Conservation (phyloP, 352 stramenopile species). For the Phytophthora sansomeana region DNA sequence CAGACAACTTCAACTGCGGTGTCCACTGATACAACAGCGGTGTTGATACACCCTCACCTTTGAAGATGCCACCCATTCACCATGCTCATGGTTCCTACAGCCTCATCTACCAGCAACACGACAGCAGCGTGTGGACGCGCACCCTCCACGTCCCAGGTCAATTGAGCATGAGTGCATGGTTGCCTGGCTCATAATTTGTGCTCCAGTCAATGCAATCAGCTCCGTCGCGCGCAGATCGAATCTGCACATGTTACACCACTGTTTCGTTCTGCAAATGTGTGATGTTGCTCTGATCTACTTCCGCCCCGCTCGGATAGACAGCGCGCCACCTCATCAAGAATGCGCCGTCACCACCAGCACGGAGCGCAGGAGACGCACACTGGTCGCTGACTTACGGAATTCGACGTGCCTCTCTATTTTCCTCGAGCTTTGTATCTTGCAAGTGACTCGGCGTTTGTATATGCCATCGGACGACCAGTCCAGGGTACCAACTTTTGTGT, state of each 20-base stretch:
- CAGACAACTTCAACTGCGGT: no score
- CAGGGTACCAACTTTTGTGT: slow-evolving; percentile 32
- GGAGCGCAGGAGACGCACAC: neutral
- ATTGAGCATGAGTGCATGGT: no score
- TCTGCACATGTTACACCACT: slow-evolving; percentile 6
- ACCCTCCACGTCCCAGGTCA: neutral
- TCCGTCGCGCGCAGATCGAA: neutral
- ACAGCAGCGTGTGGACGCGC: neutral
- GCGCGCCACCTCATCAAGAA: neutral
- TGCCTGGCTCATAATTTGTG: no score
- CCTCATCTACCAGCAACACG: no score
- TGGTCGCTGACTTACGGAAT: neutral
- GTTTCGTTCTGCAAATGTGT: slow-evolving; percentile 13
- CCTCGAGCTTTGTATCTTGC: slow-evolving; percentile 9
- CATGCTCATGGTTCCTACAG: no score
- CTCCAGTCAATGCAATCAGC: neutral
- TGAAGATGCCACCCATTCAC: no score
- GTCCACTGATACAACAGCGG: no score
- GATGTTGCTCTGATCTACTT: neutral
- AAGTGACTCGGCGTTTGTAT: slow-evolving; percentile 20
- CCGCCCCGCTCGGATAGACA: neutral
- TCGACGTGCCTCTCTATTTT: neutral
- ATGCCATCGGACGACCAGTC: neutral
- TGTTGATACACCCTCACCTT: no score
- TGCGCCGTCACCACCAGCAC: neutral